Percentiles rank a stretch among this genome's conserved stretches.
These are phyloP conservation scores for Solanum medicagineum DNA, from an alignment of 257 asterid species.

Conservation along the genomic window DNA sequence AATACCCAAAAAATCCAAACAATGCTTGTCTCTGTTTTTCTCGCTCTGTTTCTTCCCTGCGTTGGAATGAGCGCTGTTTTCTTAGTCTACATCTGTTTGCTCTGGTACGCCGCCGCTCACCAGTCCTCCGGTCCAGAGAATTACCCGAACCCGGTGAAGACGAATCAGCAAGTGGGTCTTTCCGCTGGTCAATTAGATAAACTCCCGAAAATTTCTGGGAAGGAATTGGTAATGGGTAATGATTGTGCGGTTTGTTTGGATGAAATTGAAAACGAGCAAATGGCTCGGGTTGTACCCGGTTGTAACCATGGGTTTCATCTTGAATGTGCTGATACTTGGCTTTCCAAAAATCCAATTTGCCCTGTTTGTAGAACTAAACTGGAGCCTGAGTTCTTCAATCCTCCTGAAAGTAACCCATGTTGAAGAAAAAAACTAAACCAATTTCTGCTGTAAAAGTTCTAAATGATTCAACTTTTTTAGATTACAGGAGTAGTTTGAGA, in stretches of 20 bases:
- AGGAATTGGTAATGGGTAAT: conserved; percentile 43
- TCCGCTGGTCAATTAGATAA: conserved; percentile 8
- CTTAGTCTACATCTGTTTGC: conserved; percentile 62
- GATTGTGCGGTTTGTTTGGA: conserved; percentile 91
- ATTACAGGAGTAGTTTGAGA: not conserved
- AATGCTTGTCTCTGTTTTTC: conserved; percentile 66
- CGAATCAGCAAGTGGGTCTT: not conserved
- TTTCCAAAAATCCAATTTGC: conserved; percentile 46
- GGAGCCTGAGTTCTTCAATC: conserved; percentile 33
- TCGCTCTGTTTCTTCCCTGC: conserved; percentile 78
- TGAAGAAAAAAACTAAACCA: not conserved
- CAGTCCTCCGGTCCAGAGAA: not conserved
- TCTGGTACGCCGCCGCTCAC: conserved; percentile 55
- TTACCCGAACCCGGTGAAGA: conserved; percentile 17
- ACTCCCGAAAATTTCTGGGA: conserved; percentile 50
- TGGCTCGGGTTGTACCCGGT: conserved; percentile 62
- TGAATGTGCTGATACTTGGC: conserved; percentile 75
- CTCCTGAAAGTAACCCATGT: conserved; percentile 39
- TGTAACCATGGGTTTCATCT: conserved; percentile 85
- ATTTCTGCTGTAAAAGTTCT: not conserved
- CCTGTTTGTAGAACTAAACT: conserved; percentile 67
- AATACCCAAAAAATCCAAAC: not conserved
- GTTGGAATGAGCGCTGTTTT: conserved; percentile 77
- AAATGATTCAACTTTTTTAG: not conserved
- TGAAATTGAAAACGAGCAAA: conserved; percentile 44